phyloP scores from a whole-genome alignment of 1,139 yeast genomes.

The Blastobotrys aristatus region DNA sequence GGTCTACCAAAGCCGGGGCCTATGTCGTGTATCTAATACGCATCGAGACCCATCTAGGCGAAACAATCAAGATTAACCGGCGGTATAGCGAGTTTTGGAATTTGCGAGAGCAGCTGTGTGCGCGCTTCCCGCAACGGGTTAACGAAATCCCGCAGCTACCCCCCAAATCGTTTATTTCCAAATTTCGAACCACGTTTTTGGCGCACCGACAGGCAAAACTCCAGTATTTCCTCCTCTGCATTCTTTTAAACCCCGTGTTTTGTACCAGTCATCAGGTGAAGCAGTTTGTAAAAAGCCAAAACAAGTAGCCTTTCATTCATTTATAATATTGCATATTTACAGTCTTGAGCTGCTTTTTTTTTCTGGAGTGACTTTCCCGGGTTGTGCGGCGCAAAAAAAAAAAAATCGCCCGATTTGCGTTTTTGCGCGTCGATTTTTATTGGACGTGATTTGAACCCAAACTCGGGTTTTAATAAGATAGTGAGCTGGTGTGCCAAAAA shows the following conservation, averaged over 20 bases:
- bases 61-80: constrained; percentile 44
- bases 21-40: constrained; percentile 41
- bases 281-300: constrained; percentile 43
- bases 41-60: constrained; percentile 36
- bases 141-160: constrained; percentile 59
- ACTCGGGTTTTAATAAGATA: too few relatives aligned
- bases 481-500: too few relatives aligned
- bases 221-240: constrained; percentile 67
- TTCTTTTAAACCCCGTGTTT: constrained; percentile 59
- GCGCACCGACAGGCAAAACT: constrained; percentile 60
- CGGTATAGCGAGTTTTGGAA: constrained; percentile 61
- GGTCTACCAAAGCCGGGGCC: constrained; percentile 32
- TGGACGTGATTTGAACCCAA: too few relatives aligned
- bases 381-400: too few relatives aligned
- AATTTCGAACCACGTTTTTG: constrained; percentile 53
- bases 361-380: too few relatives aligned
- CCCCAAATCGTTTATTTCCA: constrained; percentile 52
- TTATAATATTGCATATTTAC: not conserved
- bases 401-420: too few relatives aligned
- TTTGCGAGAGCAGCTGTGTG: constrained; percentile 43
- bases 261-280: constrained; percentile 46
- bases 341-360: not conserved
- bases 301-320: not conserved
- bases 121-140: constrained; percentile 38
- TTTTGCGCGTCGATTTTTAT: too few relatives aligned